phyloP scores from a whole-genome alignment of 768 basidiomycete species.

The Mycena albidolilacea region DNA sequence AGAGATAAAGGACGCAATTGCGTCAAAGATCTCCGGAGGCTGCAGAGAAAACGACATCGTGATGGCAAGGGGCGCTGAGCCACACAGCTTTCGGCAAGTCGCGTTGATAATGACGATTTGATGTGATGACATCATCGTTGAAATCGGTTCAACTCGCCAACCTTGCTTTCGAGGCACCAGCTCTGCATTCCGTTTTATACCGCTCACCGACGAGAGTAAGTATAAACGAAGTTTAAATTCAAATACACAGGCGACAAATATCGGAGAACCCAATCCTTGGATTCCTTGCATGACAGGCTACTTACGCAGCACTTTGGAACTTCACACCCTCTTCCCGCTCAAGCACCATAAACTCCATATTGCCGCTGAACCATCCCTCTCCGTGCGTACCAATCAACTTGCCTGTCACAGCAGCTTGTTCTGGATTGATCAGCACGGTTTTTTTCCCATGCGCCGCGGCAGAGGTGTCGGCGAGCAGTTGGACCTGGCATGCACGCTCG shows the following conservation, averaged over 20 bases:
- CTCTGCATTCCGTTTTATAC: too few relatives aligned
- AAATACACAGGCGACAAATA: too few relatives aligned
- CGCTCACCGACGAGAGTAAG: too few relatives aligned
- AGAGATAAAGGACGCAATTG: background rate
- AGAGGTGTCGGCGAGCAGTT: slow-evolving; percentile 61
- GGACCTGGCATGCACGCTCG: slow-evolving; percentile 63
- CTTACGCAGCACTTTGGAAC: slow-evolving; percentile 18
- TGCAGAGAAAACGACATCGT: background rate
- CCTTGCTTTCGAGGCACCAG: too few relatives aligned
- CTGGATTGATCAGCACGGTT: slow-evolving; percentile 45
- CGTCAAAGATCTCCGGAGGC: background rate
- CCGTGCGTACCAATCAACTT: slow-evolving; percentile 43
- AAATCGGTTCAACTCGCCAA: too few relatives aligned
- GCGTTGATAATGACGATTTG: too few relatives aligned
- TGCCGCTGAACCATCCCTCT: slow-evolving; percentile 56
- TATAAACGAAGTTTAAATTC: too few relatives aligned
- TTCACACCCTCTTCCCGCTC: slow-evolving; percentile 51
- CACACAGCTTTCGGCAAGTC: too few relatives aligned
- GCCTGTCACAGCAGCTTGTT: slow-evolving; percentile 46
- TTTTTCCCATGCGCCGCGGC: slow-evolving; percentile 34
- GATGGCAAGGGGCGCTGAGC: too few relatives aligned
- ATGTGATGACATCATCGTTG: too few relatives aligned
- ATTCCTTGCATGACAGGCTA: too few relatives aligned
- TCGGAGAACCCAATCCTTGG: too few relatives aligned
- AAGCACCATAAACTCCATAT: slow-evolving; percentile 54